Conservation (phyloP, 345 rosid species). For the Streptanthus diversifolius region DNA sequence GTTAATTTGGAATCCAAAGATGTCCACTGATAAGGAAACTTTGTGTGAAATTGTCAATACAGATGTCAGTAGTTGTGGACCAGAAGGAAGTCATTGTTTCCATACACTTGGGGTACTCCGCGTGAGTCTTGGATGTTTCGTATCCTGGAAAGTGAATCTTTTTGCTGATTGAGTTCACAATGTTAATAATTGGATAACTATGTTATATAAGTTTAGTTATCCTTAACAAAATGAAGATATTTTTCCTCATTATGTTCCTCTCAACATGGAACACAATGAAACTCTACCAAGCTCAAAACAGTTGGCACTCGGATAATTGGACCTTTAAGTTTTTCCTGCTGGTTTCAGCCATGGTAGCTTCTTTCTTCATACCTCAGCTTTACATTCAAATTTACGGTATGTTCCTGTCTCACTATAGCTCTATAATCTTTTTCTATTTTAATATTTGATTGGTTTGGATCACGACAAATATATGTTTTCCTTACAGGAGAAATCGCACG, state of each 20-base stretch:
- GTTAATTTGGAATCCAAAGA: neutral
- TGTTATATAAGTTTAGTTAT: neutral
- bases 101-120: constrained; percentile 78
- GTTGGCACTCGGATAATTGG: constrained; percentile 86
- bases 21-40: neutral
- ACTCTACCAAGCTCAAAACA: constrained; percentile 45
- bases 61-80: constrained; percentile 72
- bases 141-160: constrained; percentile 43
- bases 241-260: constrained; percentile 70
- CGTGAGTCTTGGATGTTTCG: constrained; percentile 88
- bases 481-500: constrained; percentile 84
- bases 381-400: constrained; percentile 69
- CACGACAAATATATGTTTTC: neutral
- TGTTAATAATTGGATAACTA: neutral
- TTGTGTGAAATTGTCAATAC: constrained; percentile 22
- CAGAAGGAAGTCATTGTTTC: constrained; percentile 53
- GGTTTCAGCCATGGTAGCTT: constrained; percentile 43
- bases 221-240: constrained; percentile 46
- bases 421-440: neutral
- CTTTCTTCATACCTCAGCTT: constrained; percentile 62
- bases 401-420: constrained; percentile 16
- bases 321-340: constrained; percentile 47
- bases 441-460: neutral
- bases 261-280: constrained; percentile 59
- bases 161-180: neutral